Percentiles rank a stretch among this genome's conserved stretches.
phyloP scores from a whole-genome alignment of 768 basidiomycete species.

The Mycena galericulata region DNA sequence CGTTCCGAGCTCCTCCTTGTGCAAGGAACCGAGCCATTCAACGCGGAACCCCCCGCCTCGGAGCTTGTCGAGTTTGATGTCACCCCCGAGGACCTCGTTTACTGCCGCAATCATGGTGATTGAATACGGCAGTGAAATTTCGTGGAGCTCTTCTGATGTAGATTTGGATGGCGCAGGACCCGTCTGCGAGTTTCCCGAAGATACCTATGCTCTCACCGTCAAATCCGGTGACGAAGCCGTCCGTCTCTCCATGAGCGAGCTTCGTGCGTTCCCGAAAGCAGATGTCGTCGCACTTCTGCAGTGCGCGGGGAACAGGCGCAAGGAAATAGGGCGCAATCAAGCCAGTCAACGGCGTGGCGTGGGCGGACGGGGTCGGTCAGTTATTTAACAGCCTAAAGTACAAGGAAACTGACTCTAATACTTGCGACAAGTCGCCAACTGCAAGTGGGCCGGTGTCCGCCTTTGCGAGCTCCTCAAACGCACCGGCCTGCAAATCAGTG shows the following conservation, averaged over 20 bases:
- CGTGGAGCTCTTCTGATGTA: too few relatives aligned
- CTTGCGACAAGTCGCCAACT: too few relatives aligned
- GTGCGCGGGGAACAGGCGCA: conserved; percentile 78
- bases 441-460: conserved; percentile 71
- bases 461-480: conserved; percentile 67
- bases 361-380: conserved; percentile 79
- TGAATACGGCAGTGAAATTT: too few relatives aligned
- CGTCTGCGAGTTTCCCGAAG: conserved; percentile 62
- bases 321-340: conserved; percentile 72
- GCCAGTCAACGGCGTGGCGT: conserved; percentile 69
- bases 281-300: conserved; percentile 66
- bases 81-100: conserved; percentile 75
- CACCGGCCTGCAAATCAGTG: conserved; percentile 50
- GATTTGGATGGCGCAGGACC: too few relatives aligned
- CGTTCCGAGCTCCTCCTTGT: conserved; percentile 62
- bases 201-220: conserved; percentile 55
- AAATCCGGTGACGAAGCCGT: conserved; percentile 49
- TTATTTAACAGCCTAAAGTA: too few relatives aligned
- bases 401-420: too few relatives aligned
- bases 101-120: conserved; percentile 81
- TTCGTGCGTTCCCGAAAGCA: conserved; percentile 56
- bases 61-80: conserved; percentile 68
- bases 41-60: conserved; percentile 72
- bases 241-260: conserved; percentile 50
- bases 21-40: conserved; percentile 66